These are phyloP conservation scores for Gillenia trifoliata DNA, from an alignment of 306 rosid species.

Conservation along the genomic window DNA sequence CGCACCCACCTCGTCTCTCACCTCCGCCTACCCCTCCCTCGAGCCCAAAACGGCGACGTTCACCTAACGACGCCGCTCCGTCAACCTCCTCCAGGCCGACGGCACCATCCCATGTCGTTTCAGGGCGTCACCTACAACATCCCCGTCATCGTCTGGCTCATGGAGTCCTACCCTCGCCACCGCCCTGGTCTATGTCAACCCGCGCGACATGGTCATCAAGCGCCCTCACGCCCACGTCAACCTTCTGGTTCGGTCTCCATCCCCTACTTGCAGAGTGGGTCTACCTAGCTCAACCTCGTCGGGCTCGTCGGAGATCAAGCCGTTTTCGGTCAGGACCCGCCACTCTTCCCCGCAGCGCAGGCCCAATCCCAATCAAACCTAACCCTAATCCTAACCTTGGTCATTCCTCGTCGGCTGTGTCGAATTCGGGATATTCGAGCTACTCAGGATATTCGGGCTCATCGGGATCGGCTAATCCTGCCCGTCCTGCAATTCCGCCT, in stretches of 20 bases:
- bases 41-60: slow-evolving; percentile 82
- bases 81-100: slow-evolving; percentile 84
- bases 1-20: slow-evolving; percentile 77
- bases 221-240: slow-evolving; percentile 71
- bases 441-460: neutral
- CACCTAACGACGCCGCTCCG: slow-evolving; percentile 84
- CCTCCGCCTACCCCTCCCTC: slow-evolving; percentile 54
- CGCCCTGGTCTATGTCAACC: slow-evolving; percentile 88
- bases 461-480: slow-evolving; percentile 20
- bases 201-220: slow-evolving; percentile 93
- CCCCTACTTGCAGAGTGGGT: slow-evolving; percentile 73
- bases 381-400: slow-evolving; percentile 25
- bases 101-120: slow-evolving; percentile 82
- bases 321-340: slow-evolving; percentile 71
- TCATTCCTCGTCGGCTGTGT: slow-evolving; percentile 13
- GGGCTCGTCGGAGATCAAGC: slow-evolving; percentile 53
- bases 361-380: slow-evolving; percentile 23
- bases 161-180: slow-evolving; percentile 92
- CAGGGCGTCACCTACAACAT: slow-evolving; percentile 82
- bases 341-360: slow-evolving; percentile 79
- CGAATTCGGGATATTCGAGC: slow-evolving; percentile 7
- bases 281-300: slow-evolving; percentile 65
- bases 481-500: slow-evolving; percentile 48
- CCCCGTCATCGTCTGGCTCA: slow-evolving; percentile 86
- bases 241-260: slow-evolving; percentile 73